Evolutionary conservation across 2,329 filamentous ascomycete species (phyloP), one percentile per base, ranked within the genome.

Genomic region (Zalaria obscura): DNA sequence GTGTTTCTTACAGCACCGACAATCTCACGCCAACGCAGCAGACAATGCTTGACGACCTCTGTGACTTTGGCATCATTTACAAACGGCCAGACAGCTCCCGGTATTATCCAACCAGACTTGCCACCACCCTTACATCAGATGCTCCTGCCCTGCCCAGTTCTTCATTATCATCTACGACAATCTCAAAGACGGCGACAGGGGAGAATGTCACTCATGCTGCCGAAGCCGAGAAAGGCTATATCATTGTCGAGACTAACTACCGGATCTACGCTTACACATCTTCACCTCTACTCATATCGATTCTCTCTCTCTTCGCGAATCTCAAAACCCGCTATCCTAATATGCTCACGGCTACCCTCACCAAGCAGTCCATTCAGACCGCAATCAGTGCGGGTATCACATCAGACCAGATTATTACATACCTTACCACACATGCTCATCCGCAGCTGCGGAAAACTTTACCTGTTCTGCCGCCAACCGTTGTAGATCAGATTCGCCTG

Each of bases 221-320:
- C 9, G 53, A 60, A 25, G 55, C 61, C 40, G 66, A 72, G 39
- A 78, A 79, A 53, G 88, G 88, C 47, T 91, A 86, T 66, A 86
- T 98, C 56, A 88, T 98, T 54, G 76, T 98, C 50, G 91, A 98
- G 67, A 98, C 91, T 5, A 98, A 98, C 65, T 96, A 95, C 66
- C 83, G 91, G 26, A 67, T 98, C 51, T 98, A 98, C 66, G 91
- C 91, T 28, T 98, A 98, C 66, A 96, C 93, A 5, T 81, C 83
- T 29, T 94, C 87, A 0, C 85, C 88, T 0, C 76, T 98, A 1
- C 89, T 95, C 61, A 98, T 96, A 49, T 86, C 87, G 41, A 86
- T 98, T 45, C 78, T 98, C 36, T 80, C 81, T 33, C 80, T 98
- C 48, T 98, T 98, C 66, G 76, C 81, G 39, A 81, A 82, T 45